phyloP scores from a whole-genome alignment of 2,329 filamentous ascomycete genomes.

The Dactylellina drechsleri region DNA sequence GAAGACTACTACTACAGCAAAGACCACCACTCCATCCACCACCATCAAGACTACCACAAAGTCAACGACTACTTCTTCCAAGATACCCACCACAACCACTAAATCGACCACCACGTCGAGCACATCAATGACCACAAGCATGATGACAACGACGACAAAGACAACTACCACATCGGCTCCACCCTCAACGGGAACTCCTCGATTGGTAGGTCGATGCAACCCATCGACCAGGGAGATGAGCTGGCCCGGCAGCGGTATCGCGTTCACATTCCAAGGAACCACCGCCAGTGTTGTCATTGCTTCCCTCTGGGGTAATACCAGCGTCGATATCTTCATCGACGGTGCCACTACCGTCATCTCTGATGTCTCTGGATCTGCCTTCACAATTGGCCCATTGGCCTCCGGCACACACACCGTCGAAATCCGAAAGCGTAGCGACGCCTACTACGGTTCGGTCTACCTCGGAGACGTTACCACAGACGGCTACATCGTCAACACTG shows the following conservation, averaged over 20 bases:
- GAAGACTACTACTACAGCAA: conserved; percentile 1
- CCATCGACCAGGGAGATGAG: conserved; percentile 63
- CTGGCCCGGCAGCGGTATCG: conserved; percentile 64
- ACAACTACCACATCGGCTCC: conserved; percentile 4
- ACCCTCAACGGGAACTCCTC: conserved; percentile 39
- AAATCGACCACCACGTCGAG: background rate
- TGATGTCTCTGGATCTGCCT: conserved; percentile 59
- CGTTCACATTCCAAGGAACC: conserved; percentile 63
- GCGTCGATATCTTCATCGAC: conserved; percentile 61
- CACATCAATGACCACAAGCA: conserved; percentile 1
- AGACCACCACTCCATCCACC: background rate
- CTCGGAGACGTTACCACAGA: conserved; percentile 59
- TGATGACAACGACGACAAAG: conserved; percentile 4
- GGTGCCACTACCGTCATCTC: conserved; percentile 59
- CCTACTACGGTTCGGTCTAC: conserved; percentile 60
- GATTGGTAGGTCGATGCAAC: conserved; percentile 63
- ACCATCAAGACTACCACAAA: conserved; percentile 7
- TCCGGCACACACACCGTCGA: conserved; percentile 61
- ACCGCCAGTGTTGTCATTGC: conserved; percentile 61
- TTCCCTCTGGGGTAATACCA: conserved; percentile 60
- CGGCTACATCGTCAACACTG: conserved; percentile 57
- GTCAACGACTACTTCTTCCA: conserved; percentile 1
- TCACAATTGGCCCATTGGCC: conserved; percentile 60
- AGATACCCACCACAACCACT: background rate
- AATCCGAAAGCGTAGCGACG: conserved; percentile 63